A percentile compares a stretch with the other conserved stretches of the same genome.
phyloP scores from a whole-genome alignment of 1,284 basidiomycete species.

The Tetrapyrgos nigripes region DNA sequence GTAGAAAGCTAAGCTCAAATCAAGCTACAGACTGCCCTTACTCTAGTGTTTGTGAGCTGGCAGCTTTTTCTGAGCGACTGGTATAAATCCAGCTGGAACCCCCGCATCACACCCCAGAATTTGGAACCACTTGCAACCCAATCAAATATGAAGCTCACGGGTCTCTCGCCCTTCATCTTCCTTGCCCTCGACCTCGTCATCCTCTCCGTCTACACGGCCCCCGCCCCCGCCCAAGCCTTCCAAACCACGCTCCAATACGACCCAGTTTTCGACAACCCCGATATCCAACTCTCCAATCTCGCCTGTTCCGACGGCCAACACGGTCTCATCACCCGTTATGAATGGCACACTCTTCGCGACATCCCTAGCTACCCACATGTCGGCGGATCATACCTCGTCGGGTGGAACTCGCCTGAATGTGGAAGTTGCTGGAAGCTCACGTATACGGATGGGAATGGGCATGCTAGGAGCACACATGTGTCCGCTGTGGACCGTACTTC shows the following conservation, averaged over 20 bases:
- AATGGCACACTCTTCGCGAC: constrained; percentile 50
- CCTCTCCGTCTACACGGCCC: constrained; percentile 25
- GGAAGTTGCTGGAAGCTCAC: constrained; percentile 54
- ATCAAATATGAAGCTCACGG: constrained; percentile 21
- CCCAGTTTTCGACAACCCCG: constrained; percentile 46
- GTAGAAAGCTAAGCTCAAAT: too few relatives aligned
- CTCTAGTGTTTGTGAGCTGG: too few relatives aligned
- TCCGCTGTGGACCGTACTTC: constrained; percentile 48
- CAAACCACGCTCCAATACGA: constrained; percentile 54
- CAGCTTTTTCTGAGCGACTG: too few relatives aligned
- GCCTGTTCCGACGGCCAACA: constrained; percentile 57
- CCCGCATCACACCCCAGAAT: not conserved
- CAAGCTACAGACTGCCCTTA: too few relatives aligned
- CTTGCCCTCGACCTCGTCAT: constrained; percentile 27
- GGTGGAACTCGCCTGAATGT: constrained; percentile 48
- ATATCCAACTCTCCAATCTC: constrained; percentile 39
- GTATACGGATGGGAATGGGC: constrained; percentile 35
- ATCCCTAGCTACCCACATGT: constrained; percentile 58
- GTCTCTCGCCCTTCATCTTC: constrained; percentile 28
- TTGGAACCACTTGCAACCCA: not conserved
- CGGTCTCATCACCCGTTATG: constrained; percentile 47
- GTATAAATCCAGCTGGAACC: not conserved
- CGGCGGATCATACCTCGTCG: constrained; percentile 51
- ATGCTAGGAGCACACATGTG: constrained; percentile 41
- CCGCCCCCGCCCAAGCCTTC: constrained; percentile 25